Conservation (phyloP, 495 filamentous ascomycete species). For the Penicillium salamii region DNA sequence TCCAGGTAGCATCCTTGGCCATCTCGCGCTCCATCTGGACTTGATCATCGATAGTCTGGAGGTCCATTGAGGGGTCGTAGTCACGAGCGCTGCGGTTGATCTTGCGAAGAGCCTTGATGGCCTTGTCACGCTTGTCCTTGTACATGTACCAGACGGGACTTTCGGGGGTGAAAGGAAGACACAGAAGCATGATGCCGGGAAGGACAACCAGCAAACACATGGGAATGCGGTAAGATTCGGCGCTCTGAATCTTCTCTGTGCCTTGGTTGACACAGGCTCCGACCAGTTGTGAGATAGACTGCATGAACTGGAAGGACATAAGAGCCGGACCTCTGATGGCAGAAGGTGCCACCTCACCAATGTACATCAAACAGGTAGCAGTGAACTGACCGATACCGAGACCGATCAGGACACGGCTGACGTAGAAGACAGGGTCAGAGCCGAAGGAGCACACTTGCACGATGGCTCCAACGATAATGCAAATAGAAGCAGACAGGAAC, state of each 20-base stretch:
- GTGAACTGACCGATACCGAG: constrained; percentile 26
- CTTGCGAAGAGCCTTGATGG: constrained; percentile 24
- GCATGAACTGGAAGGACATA: constrained; percentile 38
- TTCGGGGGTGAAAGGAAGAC: constrained; percentile 33
- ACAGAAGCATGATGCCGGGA: constrained; percentile 26
- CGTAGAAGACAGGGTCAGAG: constrained; percentile 15
- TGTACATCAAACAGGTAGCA: constrained; percentile 25
- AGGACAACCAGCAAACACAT: constrained; percentile 33
- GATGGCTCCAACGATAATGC: constrained; percentile 20
- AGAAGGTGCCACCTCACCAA: constrained; percentile 34
- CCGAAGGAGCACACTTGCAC: constrained; percentile 22
- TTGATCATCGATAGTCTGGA: constrained; percentile 19
- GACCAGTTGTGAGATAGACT: constrained; percentile 33
- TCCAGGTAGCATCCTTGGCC: constrained; percentile 24
- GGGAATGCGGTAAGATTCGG: constrained; percentile 30
- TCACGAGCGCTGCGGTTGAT: constrained; percentile 25
- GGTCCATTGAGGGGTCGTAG: constrained; percentile 28
- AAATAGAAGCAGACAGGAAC: constrained; percentile 17
- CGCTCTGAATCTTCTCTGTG: constrained; percentile 22
- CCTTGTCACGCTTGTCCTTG: constrained; percentile 20
- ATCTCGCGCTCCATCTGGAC: constrained; percentile 19
- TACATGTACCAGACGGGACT: constrained; percentile 32
- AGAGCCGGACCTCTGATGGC: constrained; percentile 35
- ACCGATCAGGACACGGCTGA: constrained; percentile 22
- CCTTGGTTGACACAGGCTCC: constrained; percentile 32